Conservation (phyloP, 2,329 filamentous ascomycete genomes). For the Lachnellula occidentalis region DNA sequence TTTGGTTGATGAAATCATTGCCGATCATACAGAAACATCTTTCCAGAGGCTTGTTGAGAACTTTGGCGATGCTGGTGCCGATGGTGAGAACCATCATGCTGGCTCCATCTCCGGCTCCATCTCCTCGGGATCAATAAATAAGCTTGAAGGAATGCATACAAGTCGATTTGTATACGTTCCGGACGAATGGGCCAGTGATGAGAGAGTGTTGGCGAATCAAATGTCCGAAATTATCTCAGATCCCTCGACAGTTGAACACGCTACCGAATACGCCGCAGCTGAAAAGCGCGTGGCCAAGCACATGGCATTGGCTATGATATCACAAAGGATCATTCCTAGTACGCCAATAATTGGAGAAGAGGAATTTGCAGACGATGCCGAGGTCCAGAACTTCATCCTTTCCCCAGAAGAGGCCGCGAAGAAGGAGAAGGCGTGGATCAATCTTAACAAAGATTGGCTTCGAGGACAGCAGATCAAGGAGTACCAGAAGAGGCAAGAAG, state of each 20-base stretch:
- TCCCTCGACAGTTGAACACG: slow-evolving; percentile 50
- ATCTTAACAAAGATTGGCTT: slow-evolving; percentile 90
- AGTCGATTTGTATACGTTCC: slow-evolving; percentile 31
- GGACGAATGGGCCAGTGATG: slow-evolving; percentile 57
- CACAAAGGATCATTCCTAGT: slow-evolving; percentile 42
- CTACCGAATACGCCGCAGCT: slow-evolving; percentile 52
- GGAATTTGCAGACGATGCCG: slow-evolving; percentile 85
- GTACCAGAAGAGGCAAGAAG: slow-evolving; percentile 63
- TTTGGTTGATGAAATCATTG: slow-evolving; percentile 17
- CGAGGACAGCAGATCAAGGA: slow-evolving; percentile 80
- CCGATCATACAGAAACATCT: slow-evolving; percentile 18
- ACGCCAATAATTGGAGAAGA: slow-evolving; percentile 62
- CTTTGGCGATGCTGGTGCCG: slow-evolving; percentile 36
- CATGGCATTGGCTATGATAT: slow-evolving; percentile 41
- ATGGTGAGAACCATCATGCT: slow-evolving; percentile 9
- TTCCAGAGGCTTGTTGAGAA: slow-evolving; percentile 40
- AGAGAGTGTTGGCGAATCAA: slow-evolving; percentile 60
- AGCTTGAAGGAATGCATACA: too few species aligned
- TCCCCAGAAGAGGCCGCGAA: slow-evolving; percentile 67
- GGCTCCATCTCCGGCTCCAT: slow-evolving; percentile 23
- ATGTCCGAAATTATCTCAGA: slow-evolving; percentile 66
- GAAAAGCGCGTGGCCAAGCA: slow-evolving; percentile 50
- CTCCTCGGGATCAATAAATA: slow-evolving; percentile 19
- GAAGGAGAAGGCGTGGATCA: slow-evolving; percentile 92
- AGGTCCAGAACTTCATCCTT: slow-evolving; percentile 76